phyloP scores from a whole-genome alignment of 495 filamentous ascomycete species.

The Penicillium fimorum region DNA sequence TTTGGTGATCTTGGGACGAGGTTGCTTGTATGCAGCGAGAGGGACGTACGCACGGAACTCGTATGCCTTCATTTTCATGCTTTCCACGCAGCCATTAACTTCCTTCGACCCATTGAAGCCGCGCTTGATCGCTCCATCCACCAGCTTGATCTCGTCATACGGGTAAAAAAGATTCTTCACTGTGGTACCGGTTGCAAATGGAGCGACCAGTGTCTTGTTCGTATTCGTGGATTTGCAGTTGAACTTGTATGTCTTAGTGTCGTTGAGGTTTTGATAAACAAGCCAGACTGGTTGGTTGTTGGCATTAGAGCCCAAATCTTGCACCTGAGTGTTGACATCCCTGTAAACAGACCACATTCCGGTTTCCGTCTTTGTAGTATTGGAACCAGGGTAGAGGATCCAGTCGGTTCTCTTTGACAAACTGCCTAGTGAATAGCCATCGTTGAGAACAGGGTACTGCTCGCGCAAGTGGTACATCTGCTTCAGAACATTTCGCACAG shows the following conservation, averaged over 20 bases:
- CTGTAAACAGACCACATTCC: conserved; percentile 67
- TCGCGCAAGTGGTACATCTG: conserved; percentile 62
- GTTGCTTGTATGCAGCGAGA: conserved; percentile 39
- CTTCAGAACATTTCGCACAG: conserved; percentile 64
- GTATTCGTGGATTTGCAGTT: conserved; percentile 49
- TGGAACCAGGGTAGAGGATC: conserved; percentile 53
- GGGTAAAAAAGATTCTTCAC: conserved; percentile 67
- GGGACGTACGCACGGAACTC: conserved; percentile 67
- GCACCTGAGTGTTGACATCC: conserved; percentile 42
- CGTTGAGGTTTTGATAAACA: conserved; percentile 61
- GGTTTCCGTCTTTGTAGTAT: conserved; percentile 53
- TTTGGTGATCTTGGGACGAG: conserved; percentile 61
- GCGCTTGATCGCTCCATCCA: conserved; percentile 34
- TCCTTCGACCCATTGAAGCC: conserved; percentile 42
- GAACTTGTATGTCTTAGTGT: conserved; percentile 53
- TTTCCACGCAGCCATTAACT: conserved; percentile 55
- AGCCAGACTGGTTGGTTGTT: conserved; percentile 61
- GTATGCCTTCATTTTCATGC: conserved; percentile 52
- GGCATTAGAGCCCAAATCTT: conserved; percentile 42
- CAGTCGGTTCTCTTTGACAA: conserved; percentile 56
- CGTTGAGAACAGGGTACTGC: conserved; percentile 59
- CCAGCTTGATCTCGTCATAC: conserved; percentile 53
- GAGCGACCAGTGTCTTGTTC: conserved; percentile 52
- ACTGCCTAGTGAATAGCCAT: conserved; percentile 56
- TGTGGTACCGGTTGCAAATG: conserved; percentile 52